Conservation (phyloP, 2,329 filamentous ascomycete genomes). For the Zasmidium citrigriseum region DNA sequence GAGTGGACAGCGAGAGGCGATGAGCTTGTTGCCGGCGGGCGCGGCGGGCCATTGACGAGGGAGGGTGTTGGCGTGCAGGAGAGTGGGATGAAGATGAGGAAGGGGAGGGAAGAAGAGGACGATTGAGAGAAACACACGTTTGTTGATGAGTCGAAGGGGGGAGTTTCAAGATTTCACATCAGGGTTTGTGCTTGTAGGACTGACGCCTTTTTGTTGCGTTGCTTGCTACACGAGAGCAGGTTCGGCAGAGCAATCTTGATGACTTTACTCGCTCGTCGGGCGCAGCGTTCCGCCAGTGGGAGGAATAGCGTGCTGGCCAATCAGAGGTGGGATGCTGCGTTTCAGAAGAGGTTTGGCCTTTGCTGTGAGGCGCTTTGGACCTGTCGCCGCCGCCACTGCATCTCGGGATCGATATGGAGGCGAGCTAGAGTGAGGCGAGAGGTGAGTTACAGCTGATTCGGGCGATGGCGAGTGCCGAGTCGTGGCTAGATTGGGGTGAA, state of each 20-base stretch:
- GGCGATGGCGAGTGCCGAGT: not conserved
- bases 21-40: not conserved
- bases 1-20: no score
- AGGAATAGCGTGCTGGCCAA: not conserved
- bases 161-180: not conserved
- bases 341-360: not conserved
- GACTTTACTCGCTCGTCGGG: not conserved
- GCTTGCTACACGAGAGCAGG: no score
- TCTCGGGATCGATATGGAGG: not conserved
- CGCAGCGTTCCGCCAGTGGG: not conserved
- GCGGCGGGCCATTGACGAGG: constrained; percentile 1
- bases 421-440: not conserved
- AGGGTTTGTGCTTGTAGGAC: not conserved
- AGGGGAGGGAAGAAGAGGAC: not conserved
- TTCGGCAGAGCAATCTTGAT: not conserved
- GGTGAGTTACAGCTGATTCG: not conserved
- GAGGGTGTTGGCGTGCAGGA: not conserved
- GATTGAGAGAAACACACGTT: not conserved
- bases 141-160: not conserved
- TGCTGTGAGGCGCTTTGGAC: not conserved
- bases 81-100: not conserved
- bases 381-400: not conserved
- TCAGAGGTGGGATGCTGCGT: not conserved
- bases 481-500: not conserved
- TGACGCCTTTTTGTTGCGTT: not conserved